Base-by-base conservation (phyloP, 352 stramenopile species). In the Pythium graminicola region DNA sequence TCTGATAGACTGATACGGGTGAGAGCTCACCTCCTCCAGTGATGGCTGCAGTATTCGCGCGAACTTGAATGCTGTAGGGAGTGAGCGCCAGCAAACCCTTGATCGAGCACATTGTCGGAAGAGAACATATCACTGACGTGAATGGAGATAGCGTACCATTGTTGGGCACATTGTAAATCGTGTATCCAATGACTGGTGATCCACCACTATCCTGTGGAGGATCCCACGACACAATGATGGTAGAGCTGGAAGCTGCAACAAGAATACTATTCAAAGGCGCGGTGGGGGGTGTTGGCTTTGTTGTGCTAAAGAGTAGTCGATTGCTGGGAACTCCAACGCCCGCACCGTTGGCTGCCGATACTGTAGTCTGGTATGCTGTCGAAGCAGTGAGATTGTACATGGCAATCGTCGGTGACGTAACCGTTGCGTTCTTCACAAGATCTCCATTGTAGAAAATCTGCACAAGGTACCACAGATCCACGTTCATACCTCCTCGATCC, bases 161-260 rank as follows among this genome's bases (percentile, higher is more conserved):
- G 13, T 17, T 40, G 1, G 28, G 20, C 0, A 74, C 54, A 4
- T 68, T 69, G 49, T 74, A 85, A 5, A 86, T 39, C 4, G 67
- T 76, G 54, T 86, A 86, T 6, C 44, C 58, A 10, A 83, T 42
- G 2, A 88, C 64, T 0, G 20, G 24, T 7, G 72, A 72, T 7
- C 77, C 77, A 6, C 77, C 77, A 17, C 55, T 49, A 40, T 88
- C 77, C 8, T 75, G 45, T 0, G 77, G 75, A 6, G 62, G 17
- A n/a, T 57, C 40, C 77, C 77, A 86, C 0, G 62, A 62, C 9
- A 86, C n/a, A 0, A 73, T 28, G 6, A 81, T 40, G 6, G 33
- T 77, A 23, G 71, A 72, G 38, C 67, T 81, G 14, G 70, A 72
- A 2, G 55, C 33, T 6, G 64, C 52, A 4, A 76, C 17, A 26